Base-by-base conservation (phyloP, 306 rosid species). In the Acacia melanoxylon region DNA sequence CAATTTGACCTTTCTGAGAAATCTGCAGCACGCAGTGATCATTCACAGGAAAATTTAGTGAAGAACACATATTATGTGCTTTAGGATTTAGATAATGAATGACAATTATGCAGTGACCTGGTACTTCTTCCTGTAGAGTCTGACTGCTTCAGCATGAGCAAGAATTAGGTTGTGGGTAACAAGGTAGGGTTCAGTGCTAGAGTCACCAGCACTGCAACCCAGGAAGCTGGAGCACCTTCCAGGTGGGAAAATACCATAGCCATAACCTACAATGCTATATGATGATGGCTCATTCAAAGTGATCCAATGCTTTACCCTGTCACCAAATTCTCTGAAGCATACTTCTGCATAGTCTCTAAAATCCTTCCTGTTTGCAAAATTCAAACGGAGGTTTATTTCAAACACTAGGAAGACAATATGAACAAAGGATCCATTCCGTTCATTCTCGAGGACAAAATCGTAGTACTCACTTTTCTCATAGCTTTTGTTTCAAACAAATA, bases 301-400 rank as follows among this genome's bases (percentile, higher is more conserved):
- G 41, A 83, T 69, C 94, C 92, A 91, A 16, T 79, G 44, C 77
- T 89, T 91, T 48, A 91, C 92, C 59, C 85, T 80, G 52, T 91
- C 91, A 8, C 94, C 94, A 86, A 89, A 91, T 68, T 85, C 85
- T 76, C 68, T 87, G 63, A 24, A 89, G 78, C 94, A 91, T 0
- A 91, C 9, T 19, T 91, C 86, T 46, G 87, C 85, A 17, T 84
- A 91, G 70, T 89, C 82, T 56, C 29, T 7, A 27, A 76, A 91
- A 25, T 91, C 90, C 71, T 80, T 54, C 74, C 89, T 90, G 72
- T 31, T 31, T 41, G 10, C 58, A 14, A 19, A 68, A 22, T 70
- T 37, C 75, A 70, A 44, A 42, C 5, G 20, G 37, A 8, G 9
- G 8, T 6, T 22, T 37, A n/a, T 41, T n/a, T 22, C 56, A 70